Percentiles rank a stretch among this genome's conserved stretches.
Evolutionary conservation across 768 basidiomycete genomes (phyloP).

Genomic region (Mycena rosella): DNA sequence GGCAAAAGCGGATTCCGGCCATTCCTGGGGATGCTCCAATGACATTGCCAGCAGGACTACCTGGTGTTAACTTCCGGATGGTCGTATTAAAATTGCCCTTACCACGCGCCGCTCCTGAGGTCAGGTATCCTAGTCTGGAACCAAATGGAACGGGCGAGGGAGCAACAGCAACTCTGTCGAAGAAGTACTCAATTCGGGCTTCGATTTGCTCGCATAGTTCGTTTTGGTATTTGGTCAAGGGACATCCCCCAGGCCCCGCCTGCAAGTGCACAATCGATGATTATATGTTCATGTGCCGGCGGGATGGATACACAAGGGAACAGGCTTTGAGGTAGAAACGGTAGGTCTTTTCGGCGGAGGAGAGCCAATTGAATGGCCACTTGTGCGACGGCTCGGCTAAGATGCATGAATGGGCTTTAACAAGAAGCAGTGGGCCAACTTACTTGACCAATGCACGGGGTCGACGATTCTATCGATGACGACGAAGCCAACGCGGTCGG

Average conservation of each 20-base stretch:
- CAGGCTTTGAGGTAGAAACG: slow-evolving; percentile 39
- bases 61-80: not conserved
- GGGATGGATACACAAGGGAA: slow-evolving; percentile 8
- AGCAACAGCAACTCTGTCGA: slow-evolving; percentile 32
- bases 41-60: slow-evolving; percentile 29
- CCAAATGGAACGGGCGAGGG: slow-evolving; percentile 34
- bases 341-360: slow-evolving; percentile 40
- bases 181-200: slow-evolving; percentile 34
- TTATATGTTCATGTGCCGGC: too few relatives aligned
- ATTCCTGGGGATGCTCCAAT: slow-evolving; percentile 33
- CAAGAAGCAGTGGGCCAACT: not conserved
- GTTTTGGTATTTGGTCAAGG: slow-evolving; percentile 27
- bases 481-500: slow-evolving; percentile 36
- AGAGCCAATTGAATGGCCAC: slow-evolving; percentile 40
- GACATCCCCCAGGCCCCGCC: slow-evolving; percentile 39
- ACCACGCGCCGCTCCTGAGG: slow-evolving; percentile 42
- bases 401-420: not conserved
- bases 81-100: not conserved
- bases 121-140: slow-evolving; percentile 35
- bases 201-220: slow-evolving; percentile 30
- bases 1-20: slow-evolving; percentile 29
- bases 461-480: slow-evolving; percentile 42
- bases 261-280: not conserved
- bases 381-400: slow-evolving; percentile 42
- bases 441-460: slow-evolving; percentile 41